Conservation (phyloP, 257 asterid species). For the Nicotiana obtusifolia region DNA sequence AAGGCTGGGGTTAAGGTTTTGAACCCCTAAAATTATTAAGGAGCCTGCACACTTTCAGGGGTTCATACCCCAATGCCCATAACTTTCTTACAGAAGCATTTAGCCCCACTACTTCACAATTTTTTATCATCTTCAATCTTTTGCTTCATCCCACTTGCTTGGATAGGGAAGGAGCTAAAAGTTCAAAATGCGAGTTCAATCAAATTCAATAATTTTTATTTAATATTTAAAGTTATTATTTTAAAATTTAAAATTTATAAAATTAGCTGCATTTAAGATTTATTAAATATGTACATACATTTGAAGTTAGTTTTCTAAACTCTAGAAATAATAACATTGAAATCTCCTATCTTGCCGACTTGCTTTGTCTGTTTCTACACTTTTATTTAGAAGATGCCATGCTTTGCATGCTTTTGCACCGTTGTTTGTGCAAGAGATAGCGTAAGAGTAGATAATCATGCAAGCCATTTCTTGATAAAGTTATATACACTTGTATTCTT, state of each 20-base stretch:
- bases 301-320: too few species aligned
- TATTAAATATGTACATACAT: too few species aligned
- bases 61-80: background rate
- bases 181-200: too few species aligned
- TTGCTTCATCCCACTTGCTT: background rate
- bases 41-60: background rate
- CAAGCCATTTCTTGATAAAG: background rate
- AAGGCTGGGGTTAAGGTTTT: background rate
- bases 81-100: background rate
- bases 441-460: background rate
- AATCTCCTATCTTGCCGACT: background rate
- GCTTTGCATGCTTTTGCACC: background rate
- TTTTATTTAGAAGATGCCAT: background rate
- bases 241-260: too few species aligned
- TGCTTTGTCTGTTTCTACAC: background rate
- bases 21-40: background rate
- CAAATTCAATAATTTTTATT: too few species aligned
- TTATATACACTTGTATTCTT: background rate
- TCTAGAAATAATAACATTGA: too few species aligned
- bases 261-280: too few species aligned
- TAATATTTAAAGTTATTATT: too few species aligned
- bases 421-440: background rate
- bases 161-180: background rate
- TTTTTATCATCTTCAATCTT: background rate
- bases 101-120: background rate